Evolutionary conservation across 805 yeast genomes (phyloP).

Genomic region (Trichomonascus vanleenenianus): DNA sequence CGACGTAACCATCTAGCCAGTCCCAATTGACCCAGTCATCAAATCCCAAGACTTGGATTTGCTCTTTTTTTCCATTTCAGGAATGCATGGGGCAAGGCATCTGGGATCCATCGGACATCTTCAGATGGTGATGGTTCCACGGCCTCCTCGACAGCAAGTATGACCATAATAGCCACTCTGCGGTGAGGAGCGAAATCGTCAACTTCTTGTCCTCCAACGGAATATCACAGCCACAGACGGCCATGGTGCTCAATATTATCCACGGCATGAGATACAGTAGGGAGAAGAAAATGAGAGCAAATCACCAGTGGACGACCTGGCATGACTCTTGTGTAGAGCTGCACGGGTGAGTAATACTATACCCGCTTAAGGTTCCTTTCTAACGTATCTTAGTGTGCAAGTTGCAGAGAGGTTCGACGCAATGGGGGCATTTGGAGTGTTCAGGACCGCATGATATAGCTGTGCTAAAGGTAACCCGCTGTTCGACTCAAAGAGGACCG

Average conservation of each 20-base stretch:
- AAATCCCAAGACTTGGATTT: no score
- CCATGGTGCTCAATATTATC: slow-evolving; percentile 19
- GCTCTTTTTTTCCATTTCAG: no score
- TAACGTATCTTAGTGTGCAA: slow-evolving; percentile 3
- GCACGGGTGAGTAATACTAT: slow-evolving; percentile 25
- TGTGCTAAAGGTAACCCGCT: slow-evolving; percentile 24
- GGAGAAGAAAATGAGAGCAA: slow-evolving; percentile 21
- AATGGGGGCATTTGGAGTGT: slow-evolving; percentile 31
- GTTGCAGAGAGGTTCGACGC: slow-evolving; percentile 35
- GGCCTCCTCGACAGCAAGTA: slow-evolving; percentile 29
- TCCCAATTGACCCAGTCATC: no score
- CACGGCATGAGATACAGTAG: slow-evolving; percentile 22
- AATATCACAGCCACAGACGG: slow-evolving; percentile 11
- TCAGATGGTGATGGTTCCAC: no score
- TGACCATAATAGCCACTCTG: slow-evolving; percentile 8
- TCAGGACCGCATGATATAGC: slow-evolving; percentile 29
- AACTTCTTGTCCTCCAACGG: slow-evolving; percentile 12
- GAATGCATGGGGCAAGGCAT: no score
- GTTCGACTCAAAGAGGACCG: slow-evolving; percentile 14
- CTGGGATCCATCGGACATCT: no score
- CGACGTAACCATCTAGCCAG: no score
- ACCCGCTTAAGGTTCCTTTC: no score
- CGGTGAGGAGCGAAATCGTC: slow-evolving; percentile 9
- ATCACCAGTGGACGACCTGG: slow-evolving; percentile 26
- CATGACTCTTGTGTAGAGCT: slow-evolving; percentile 25